Percentiles rank a stretch among this genome's conserved stretches.
These are phyloP conservation scores for Rhodocollybia butyracea DNA, from an alignment of 768 basidiomycete genomes.

Conservation along the genomic window DNA sequence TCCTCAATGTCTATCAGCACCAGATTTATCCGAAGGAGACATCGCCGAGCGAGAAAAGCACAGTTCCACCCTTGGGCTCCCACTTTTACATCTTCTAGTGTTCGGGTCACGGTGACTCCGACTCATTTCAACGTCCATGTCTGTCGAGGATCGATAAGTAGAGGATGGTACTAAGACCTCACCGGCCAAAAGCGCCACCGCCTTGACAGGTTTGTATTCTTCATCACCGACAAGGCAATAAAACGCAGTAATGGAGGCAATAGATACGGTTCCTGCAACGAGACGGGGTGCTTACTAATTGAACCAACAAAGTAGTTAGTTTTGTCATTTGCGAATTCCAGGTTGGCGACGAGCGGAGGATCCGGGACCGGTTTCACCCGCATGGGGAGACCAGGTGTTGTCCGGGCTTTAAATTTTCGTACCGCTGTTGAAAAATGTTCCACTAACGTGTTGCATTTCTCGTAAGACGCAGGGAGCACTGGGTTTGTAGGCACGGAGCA, in stretches of 20 bases:
- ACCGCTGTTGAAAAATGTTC: constrained; percentile 28
- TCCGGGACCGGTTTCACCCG: constrained; percentile 32
- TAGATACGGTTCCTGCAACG: constrained; percentile 29
- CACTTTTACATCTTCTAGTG: constrained; percentile 29
- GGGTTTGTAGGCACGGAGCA: constrained; percentile 32
- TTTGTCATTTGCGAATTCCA: constrained; percentile 18
- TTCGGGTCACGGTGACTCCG: constrained; percentile 26
- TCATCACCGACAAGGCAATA: constrained; percentile 35
- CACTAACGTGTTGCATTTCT: constrained; percentile 27
- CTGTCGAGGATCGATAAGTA: constrained; percentile 37
- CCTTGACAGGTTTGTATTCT: constrained; percentile 26
- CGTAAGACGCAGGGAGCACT: constrained; percentile 29
- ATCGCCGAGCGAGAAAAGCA: constrained; percentile 28
- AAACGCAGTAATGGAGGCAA: constrained; percentile 27
- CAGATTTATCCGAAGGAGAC: constrained; percentile 35
- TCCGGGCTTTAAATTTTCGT: constrained; percentile 36
- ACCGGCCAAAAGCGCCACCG: constrained; percentile 22
- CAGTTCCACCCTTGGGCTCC: constrained; percentile 30
- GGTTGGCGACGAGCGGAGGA: constrained; percentile 33
- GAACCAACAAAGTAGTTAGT: constrained; percentile 30
- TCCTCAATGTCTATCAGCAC: constrained; percentile 33
- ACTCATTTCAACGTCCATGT: constrained; percentile 27
- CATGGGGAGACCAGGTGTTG: constrained; percentile 25
- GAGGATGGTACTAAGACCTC: constrained; percentile 27
- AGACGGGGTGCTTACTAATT: constrained; percentile 32